phyloP scores from a whole-genome alignment of 441 rosid species.

The Populus hybrid region DNA sequence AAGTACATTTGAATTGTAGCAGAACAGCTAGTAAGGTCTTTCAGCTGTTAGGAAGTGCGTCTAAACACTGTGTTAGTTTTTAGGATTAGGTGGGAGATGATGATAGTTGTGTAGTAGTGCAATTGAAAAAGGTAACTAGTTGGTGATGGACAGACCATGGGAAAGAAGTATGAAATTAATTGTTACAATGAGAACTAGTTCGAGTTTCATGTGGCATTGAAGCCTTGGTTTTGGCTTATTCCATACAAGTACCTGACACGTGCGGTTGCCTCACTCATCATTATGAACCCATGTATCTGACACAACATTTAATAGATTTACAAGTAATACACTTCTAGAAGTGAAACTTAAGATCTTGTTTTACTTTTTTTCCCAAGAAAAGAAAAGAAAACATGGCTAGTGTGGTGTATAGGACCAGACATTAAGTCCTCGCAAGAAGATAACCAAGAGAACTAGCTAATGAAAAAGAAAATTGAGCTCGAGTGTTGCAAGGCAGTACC shows the following conservation, averaged over 20 bases:
- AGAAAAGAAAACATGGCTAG: not conserved
- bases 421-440: not conserved
- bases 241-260: not conserved
- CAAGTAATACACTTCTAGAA: not conserved
- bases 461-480: not conserved
- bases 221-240: not conserved
- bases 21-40: not conserved
- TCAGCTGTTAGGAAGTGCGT: too few relatives aligned
- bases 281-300: not conserved
- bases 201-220: not conserved
- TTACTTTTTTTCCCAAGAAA: too few relatives aligned
- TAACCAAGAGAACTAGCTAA: not conserved
- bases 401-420: not conserved
- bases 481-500: not conserved
- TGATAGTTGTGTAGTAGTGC: not conserved
- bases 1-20: not conserved
- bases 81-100: not conserved
- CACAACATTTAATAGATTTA: not conserved
- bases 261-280: not conserved
- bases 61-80: not conserved
- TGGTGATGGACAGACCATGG: not conserved
- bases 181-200: not conserved
- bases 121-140: not conserved
- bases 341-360: not conserved
- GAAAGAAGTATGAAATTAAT: not conserved